Percentiles rank a stretch among this genome's conserved stretches.
phyloP scores from a whole-genome alignment of 1,284 basidiomycete genomes.

The Cronartium quercuum region DNA sequence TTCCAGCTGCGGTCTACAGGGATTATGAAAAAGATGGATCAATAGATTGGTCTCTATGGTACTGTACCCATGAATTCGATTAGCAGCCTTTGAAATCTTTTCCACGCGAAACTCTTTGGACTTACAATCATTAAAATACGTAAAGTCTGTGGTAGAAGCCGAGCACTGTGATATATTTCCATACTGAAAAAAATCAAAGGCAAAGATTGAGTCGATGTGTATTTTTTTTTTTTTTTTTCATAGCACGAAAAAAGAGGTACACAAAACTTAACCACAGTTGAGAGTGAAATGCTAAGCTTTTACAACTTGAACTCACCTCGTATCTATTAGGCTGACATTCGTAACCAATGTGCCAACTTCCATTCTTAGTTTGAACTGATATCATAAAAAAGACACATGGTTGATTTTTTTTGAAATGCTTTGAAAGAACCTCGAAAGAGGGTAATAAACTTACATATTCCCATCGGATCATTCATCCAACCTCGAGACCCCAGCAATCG shows the following conservation, averaged over 20 bases:
- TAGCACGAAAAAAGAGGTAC: neutral
- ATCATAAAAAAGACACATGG: neutral
- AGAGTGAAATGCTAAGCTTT: neutral
- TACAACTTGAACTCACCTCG: slow-evolving; percentile 6
- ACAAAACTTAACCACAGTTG: too few relatives aligned
- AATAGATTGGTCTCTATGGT: neutral
- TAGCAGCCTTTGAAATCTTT: neutral
- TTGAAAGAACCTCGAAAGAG: neutral
- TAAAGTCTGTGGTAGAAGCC: slow-evolving; percentile 40
- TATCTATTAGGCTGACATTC: slow-evolving; percentile 42
- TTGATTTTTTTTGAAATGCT: neutral
- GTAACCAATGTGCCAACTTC: slow-evolving; percentile 42
- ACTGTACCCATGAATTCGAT: too few relatives aligned
- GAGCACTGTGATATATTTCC: slow-evolving; percentile 44
- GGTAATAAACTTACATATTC: slow-evolving; percentile 38
- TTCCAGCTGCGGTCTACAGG: neutral
- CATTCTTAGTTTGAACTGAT: slow-evolving; percentile 39
- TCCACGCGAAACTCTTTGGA: neutral
- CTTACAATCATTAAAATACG: slow-evolving; percentile 40
- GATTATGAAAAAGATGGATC: too few relatives aligned
- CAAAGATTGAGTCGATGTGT: too few relatives aligned
- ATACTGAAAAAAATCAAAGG: slow-evolving; percentile 41
- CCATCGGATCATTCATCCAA: slow-evolving; percentile 46
- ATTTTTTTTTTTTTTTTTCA: too few relatives aligned
- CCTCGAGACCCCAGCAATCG: slow-evolving; percentile 42